phyloP scores from a whole-genome alignment of 306 rosid genomes.

The Clitoria ternatea region DNA sequence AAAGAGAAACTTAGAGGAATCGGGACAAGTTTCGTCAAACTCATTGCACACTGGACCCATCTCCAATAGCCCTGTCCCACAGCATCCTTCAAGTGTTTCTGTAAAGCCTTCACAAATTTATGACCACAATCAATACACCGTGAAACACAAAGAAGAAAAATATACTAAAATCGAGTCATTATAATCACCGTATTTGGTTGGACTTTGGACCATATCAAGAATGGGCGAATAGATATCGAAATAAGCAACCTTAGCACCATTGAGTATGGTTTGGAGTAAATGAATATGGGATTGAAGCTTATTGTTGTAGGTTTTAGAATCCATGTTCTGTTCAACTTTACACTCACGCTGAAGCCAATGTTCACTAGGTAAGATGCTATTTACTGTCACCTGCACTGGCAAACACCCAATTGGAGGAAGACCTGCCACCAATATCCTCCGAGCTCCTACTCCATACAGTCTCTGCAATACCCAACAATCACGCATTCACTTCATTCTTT shows the following conservation, averaged over 20 bases:
- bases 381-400: slow-evolving; percentile 24
- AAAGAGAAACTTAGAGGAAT: slow-evolving; percentile 39
- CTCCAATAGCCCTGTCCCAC: slow-evolving; percentile 50
- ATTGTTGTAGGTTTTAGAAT: slow-evolving; percentile 33
- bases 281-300: slow-evolving; percentile 34
- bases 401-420: slow-evolving; percentile 52
- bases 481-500: not conserved
- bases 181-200: slow-evolving; percentile 33
- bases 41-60: slow-evolving; percentile 33
- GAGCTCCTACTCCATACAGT: slow-evolving; percentile 30
- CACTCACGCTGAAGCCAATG: slow-evolving; percentile 32
- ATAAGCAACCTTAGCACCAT: slow-evolving; percentile 28
- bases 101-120: slow-evolving; percentile 31
- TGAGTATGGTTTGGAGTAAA: slow-evolving; percentile 20
- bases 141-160: not conserved
- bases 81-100: slow-evolving; percentile 36
- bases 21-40: slow-evolving; percentile 24
- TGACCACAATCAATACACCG: not conserved
- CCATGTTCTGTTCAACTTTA: slow-evolving; percentile 17
- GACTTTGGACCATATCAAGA: slow-evolving; percentile 32
- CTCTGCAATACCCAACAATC: slow-evolving; percentile 26
- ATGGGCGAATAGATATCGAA: slow-evolving; percentile 32
- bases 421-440: slow-evolving; percentile 35
- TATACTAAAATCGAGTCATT: not conserved
- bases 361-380: not conserved